phyloP scores from a whole-genome alignment of 306 rosid genomes.

The Quercus dentata region DNA sequence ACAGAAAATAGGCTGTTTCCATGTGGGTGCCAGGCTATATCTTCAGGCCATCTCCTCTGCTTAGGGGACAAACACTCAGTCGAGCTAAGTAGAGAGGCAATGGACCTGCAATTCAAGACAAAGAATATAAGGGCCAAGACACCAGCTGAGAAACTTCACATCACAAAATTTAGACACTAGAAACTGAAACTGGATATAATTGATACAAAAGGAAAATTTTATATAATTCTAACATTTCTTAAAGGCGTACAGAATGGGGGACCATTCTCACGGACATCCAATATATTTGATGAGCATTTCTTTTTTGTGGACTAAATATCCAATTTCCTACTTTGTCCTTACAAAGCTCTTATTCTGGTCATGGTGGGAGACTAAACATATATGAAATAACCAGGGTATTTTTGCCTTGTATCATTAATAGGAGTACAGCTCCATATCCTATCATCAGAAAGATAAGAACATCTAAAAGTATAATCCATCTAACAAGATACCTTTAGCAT shows the following conservation, averaged over 20 bases:
- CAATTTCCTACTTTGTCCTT: neutral
- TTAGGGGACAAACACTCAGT: conserved; percentile 64
- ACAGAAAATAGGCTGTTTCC: conserved; percentile 72
- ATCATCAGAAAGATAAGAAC: neutral
- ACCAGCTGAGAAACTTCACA: neutral
- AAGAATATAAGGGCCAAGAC: neutral
- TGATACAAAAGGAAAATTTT: neutral
- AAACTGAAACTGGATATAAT: neutral
- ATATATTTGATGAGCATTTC: neutral
- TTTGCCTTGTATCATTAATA: neutral
- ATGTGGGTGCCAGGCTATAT: conserved; percentile 87
- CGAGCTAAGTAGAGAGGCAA: conserved; percentile 72
- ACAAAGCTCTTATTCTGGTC: neutral
- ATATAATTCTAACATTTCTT: neutral
- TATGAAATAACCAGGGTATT: neutral
- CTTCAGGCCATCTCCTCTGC: conserved; percentile 96
- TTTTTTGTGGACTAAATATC: neutral
- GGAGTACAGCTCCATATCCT: neutral
- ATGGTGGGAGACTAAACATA: neutral
- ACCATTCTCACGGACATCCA: neutral
- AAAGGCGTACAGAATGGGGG: neutral
- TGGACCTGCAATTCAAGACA: conserved; percentile 48
- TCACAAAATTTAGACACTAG: neutral
- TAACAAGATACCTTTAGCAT: neutral
- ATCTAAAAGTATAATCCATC: neutral